Evolutionary conservation across 495 filamentous ascomycete species (phyloP), one percentile per base, ranked within the genome.

Genomic region (Aspergillus haitiensis): DNA sequence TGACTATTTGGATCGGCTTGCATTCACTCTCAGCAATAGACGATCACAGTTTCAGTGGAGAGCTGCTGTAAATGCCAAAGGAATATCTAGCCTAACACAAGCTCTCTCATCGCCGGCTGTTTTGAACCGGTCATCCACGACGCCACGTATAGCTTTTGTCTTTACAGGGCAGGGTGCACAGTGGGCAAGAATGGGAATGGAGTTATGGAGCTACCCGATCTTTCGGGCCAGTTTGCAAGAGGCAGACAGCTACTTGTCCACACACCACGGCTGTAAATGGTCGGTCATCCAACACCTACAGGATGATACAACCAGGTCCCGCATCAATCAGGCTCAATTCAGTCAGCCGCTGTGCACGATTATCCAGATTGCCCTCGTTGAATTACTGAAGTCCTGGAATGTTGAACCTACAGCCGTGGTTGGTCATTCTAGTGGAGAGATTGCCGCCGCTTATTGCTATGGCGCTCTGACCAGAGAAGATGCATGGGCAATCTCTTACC

Each of bases 391-490:
- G 1, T 68, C 63, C 45, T 78, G 72, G 71, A 56, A 61, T 2
- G 61, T 81, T 27, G 60, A 42, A 8, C 71, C 77, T 5, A 53
- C 36, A 9, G 64, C 56, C 1, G 71, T 78, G 1, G 68, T 57
- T 1, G 76, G 78, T 1, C 78, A 81, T 51, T 80, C 77, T 0
- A 72, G 68, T 21, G 76, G 78, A 8, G 75, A 81, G 53, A 79
- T 81, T 13, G 78, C 70, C 1, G 70, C 73, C 0, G 72, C 72
- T 8, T 62, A 58, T 33, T 55, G 51, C 27, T 3, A 15, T 1
- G 58, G 58, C 6, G 40, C 51, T 13, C 3, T 64, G 6, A 45
- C 44, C 12, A 39, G 40, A 51, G 12, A 37, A 5, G 44, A 39
- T 33, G 56, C 61, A 10, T 18, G 55, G 59, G 56, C 48, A 2